These are phyloP conservation scores for Diaporthe vaccinii DNA, from an alignment of 2,329 filamentous ascomycete species.

Conservation along the genomic window DNA sequence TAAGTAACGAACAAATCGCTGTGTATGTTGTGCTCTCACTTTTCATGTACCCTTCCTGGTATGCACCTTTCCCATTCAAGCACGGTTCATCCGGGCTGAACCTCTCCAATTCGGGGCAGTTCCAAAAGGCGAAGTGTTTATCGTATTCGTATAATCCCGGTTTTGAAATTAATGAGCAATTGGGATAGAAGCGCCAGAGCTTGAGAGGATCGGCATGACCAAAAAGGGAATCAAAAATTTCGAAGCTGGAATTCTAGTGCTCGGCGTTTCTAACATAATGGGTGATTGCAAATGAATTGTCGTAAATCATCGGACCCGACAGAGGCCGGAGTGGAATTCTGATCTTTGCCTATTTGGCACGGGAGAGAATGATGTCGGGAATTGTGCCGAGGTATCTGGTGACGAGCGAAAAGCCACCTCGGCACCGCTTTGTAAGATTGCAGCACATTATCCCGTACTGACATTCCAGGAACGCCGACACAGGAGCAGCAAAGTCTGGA, in stretches of 20 bases:
- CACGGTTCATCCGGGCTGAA: too few species aligned
- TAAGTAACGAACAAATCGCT: too few species aligned
- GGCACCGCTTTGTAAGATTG: background rate
- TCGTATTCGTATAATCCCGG: too few species aligned
- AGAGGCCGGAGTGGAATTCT: background rate
- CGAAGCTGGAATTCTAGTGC: background rate
- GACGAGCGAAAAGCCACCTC: background rate
- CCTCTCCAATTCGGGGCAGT: too few species aligned
- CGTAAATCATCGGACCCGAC: background rate
- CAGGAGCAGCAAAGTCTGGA: background rate
- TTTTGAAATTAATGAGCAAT: background rate
- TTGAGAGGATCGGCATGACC: background rate
- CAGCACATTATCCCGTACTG: background rate
- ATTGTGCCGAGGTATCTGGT: conserved; percentile 25
- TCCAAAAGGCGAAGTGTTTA: too few species aligned
- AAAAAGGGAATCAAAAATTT: background rate
- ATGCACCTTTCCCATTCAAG: too few species aligned
- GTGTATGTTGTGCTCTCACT: too few species aligned
- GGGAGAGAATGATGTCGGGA: background rate
- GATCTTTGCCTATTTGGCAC: conserved; percentile 2
- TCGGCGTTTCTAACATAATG: too few species aligned
- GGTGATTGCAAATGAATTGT: background rate
- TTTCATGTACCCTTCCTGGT: too few species aligned
- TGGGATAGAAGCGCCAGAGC: background rate
- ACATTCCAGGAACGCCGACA: too few species aligned